phyloP scores from a whole-genome alignment of 2,329 filamentous ascomycete species.

The Neopestalotiopsis sp. region DNA sequence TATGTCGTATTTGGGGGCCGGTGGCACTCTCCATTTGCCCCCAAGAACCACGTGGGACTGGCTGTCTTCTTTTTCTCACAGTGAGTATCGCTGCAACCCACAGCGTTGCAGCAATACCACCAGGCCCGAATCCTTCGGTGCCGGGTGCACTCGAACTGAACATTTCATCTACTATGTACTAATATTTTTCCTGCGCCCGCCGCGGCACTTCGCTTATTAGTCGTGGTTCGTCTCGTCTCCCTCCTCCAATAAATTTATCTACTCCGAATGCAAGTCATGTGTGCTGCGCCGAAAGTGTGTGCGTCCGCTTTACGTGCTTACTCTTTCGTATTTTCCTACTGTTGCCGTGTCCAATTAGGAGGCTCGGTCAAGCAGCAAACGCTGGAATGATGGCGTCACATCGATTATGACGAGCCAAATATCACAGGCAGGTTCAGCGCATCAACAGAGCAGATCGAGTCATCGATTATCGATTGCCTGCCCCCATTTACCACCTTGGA shows the following conservation, averaged over 20 bases:
- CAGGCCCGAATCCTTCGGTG: not conserved
- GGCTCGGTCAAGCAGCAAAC: not conserved
- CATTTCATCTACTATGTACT: not conserved
- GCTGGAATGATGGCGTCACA: not conserved
- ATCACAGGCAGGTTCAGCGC: not conserved
- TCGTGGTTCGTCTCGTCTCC: not conserved
- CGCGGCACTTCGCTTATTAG: not conserved
- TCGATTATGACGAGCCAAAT: not conserved
- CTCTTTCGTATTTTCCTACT: not conserved
- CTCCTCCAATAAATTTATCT: not conserved
- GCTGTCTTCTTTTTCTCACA: not conserved
- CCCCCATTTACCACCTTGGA: not conserved
- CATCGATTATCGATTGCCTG: not conserved
- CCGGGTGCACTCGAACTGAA: not conserved
- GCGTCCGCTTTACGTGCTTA: not conserved
- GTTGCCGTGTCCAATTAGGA: not conserved
- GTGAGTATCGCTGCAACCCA: not conserved
- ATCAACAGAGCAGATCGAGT: not conserved
- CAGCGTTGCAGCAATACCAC: not conserved
- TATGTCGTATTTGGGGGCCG: conserved; percentile 8
- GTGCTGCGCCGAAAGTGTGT: not conserved
- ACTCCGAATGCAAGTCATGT: not conserved
- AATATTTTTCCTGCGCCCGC: not conserved
- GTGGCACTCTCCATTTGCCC: conserved; percentile 1
- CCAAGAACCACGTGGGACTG: conserved; percentile 11